Base-by-base conservation (phyloP, 2,329 filamentous ascomycete species). In the Penicillium sp. region DNA sequence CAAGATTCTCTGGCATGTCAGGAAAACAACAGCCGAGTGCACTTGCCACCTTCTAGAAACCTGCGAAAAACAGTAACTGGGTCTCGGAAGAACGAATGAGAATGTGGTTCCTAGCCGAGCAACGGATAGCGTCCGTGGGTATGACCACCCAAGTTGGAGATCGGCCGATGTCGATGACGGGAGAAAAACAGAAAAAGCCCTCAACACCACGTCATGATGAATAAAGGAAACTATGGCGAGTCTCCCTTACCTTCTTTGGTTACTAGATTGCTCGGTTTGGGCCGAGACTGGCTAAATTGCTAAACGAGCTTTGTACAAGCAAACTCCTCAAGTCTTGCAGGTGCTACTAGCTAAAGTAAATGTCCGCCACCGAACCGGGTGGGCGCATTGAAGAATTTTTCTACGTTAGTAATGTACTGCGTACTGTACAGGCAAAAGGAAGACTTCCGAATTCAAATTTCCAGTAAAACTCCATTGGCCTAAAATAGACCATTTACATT, bases 31-130 rank as follows among this genome's bases (percentile, higher is more conserved):
- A 21, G 53, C 62, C 54, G 62, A 59, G 55, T 45, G 60, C 55
- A 55, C 14, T 64, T 61, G 51, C 62, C 57, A 65, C 59, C 54
- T 67, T 67, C 64, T 66, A 64, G 64, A 67, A 67, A 54, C 33
- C 51, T 66, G 42, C 58, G 63, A 25, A 43, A 62, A 61, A 26
- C 37, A 57, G 54, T 62, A 49, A 61, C 35, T 61, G 59, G 61
- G 56, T 59, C 55, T 50, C 23, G n/a, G 35, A 23, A 14, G 43
- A 43, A 47, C 62, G 56, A 65, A 62, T 65, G 56, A 62, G 54
- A 61, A 48, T 35, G 43, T 23, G 19, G 59, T 66, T 54, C 54
- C 61, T 61, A 59, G 29, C 39, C 45, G 31, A 55, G 26, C n/a
- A 45, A 50, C 57, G 57, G 57, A 60, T 53, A 39, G 21, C 25